Base-by-base conservation (phyloP, 1,284 basidiomycete species). In the Boletus smithii region DNA sequence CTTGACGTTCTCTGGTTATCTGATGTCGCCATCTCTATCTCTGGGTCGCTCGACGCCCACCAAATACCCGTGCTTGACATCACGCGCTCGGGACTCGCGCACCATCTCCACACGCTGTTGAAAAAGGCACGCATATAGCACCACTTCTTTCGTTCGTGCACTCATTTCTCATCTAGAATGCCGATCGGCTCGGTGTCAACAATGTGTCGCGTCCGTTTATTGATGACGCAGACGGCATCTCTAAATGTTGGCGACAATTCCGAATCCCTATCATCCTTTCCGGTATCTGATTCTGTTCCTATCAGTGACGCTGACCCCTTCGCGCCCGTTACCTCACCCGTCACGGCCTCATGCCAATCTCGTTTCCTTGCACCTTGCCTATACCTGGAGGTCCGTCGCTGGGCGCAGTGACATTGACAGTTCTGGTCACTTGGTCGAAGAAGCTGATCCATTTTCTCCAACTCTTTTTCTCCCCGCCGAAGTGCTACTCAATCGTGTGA, bases 1-100 rank as follows among this genome's bases (percentile, higher is more conserved):
- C 57, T 83, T 32, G 78, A 83, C 58, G 69, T 85, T 20, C 58
- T 77, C 44, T 66, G 77, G 34, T 62, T 72, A 26, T 75, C 80
- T 9, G 73, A 74, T 59, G 59, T 88, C 36, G 56, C 70, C 26
- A 58, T 88, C 49, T 69, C 73, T 9, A 57, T 88, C 50, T 72
- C 76, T 48, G 85, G 81, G 29, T 67, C 67, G 29, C 54, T 78
- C 18, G 72, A 84, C 56, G 70, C 73, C 38, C 60, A 54, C 38
- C 55, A 59, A 49, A 65, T 80, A 33, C 53, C 70, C 44, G 54
- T 71, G 23, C 53, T 66, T 24, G 67, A 68, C 16, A 60, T 87
- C 24, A 56, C 63, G 48, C 53, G 60, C 16, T 88, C 85, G 24
- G 73, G 73, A 30, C 69, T 82, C 44, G 69, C 73, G 9, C 63